Percentiles rank a stretch among this genome's conserved stretches.
phyloP scores from a whole-genome alignment of 208 protist species.

The Phytomonas sp. region DNA sequence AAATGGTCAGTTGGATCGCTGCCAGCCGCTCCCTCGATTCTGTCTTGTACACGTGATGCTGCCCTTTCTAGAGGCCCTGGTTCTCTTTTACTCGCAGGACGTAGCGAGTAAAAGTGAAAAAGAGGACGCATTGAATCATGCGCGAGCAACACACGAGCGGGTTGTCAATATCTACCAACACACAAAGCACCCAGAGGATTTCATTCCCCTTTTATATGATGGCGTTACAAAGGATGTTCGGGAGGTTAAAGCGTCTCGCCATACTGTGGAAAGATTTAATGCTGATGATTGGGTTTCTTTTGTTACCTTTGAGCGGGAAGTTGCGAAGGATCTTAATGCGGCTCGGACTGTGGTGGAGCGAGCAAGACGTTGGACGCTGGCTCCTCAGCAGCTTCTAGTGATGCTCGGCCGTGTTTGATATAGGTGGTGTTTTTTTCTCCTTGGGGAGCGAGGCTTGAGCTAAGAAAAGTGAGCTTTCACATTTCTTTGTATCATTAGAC shows the following conservation, averaged over 20 bases:
- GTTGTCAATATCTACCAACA: constrained; percentile 45
- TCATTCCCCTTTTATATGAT: constrained; percentile 27
- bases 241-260: constrained; percentile 14
- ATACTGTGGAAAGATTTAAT: constrained; percentile 27
- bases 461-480: constrained; percentile 4
- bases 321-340: constrained; percentile 53
- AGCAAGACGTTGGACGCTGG: constrained; percentile 37
- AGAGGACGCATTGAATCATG: constrained; percentile 20
- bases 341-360: constrained; percentile 42
- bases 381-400: constrained; percentile 51
- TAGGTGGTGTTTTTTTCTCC: constrained; percentile 6
- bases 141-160: constrained; percentile 46
- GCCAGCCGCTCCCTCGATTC: constrained; percentile 45
- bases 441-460: constrained; percentile 6
- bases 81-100: constrained; percentile 18
- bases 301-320: constrained; percentile 55
- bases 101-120: neutral
- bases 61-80: constrained; percentile 51
- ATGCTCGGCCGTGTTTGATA: constrained; percentile 28
- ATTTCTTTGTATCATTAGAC: constrained; percentile 11
- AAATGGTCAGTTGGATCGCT: constrained; percentile 18
- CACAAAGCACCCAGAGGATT: constrained; percentile 31
- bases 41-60: constrained; percentile 30
- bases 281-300: constrained; percentile 55
- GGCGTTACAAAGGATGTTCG: neutral